Percentiles rank a stretch among this genome's conserved stretches.
Conservation (phyloP, 1,284 basidiomycete genomes). For the Moesziomyces sp. region DNA sequence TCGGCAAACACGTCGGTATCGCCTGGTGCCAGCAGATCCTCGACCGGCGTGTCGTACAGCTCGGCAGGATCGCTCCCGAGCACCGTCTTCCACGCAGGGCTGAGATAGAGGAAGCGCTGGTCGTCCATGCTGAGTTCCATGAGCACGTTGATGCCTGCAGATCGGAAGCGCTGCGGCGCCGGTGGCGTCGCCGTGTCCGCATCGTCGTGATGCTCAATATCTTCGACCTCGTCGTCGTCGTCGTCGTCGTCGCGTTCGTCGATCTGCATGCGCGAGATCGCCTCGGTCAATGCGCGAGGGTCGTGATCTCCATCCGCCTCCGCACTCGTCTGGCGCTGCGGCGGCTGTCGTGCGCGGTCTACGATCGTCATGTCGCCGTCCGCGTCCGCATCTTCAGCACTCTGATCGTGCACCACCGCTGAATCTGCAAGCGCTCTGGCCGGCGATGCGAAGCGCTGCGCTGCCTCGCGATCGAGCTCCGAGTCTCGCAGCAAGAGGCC, state of each 20-base stretch:
- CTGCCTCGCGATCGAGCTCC: slow-evolving; percentile 11
- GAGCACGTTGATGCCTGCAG: slow-evolving; percentile 70
- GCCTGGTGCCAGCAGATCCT: slow-evolving; percentile 81
- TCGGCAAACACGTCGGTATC: slow-evolving; percentile 88
- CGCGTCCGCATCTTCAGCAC: slow-evolving; percentile 14
- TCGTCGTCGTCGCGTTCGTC: slow-evolving; percentile 74
- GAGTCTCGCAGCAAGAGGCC: slow-evolving; percentile 17
- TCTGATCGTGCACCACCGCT: neutral
- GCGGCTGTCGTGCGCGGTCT: slow-evolving; percentile 22
- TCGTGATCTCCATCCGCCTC: slow-evolving; percentile 5
- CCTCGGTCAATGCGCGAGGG: neutral
- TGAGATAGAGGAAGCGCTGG: slow-evolving; percentile 87
- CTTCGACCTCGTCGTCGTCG: slow-evolving; percentile 1
- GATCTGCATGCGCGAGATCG: slow-evolving; percentile 74
- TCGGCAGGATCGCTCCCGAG: slow-evolving; percentile 85
- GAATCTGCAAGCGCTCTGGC: slow-evolving; percentile 1
- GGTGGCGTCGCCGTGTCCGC: slow-evolving; percentile 7
- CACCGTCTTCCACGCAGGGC: slow-evolving; percentile 91
- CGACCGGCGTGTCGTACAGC: slow-evolving; percentile 82
- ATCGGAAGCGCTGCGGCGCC: slow-evolving; percentile 27
- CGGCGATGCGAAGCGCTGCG: slow-evolving; percentile 10
- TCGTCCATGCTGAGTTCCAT: slow-evolving; percentile 94
- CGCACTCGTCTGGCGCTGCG: slow-evolving; percentile 16
- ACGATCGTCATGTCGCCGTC: slow-evolving; percentile 46
- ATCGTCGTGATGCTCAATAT: neutral